Conservation (phyloP, 2,329 filamentous ascomycete genomes). For the Apiospora rasikravindrae region DNA sequence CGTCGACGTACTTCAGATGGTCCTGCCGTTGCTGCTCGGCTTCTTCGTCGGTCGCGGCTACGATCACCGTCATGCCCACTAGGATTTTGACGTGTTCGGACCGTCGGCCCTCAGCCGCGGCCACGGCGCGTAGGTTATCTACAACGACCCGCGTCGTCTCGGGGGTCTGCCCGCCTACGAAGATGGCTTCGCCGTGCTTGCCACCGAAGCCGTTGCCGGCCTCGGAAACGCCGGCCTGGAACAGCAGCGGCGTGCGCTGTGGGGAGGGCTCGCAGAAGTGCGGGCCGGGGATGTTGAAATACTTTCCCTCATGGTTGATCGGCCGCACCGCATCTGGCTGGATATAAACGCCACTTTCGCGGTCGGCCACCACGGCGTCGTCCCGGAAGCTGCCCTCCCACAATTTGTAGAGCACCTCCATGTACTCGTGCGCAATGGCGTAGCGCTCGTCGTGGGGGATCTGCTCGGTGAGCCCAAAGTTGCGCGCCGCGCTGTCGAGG, state of each 20-base stretch:
- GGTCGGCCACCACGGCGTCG: constrained; percentile 59
- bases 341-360: constrained; percentile 59
- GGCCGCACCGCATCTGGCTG: constrained; percentile 61
- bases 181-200: constrained; percentile 65
- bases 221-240: constrained; percentile 64
- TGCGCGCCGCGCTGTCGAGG: constrained; percentile 62
- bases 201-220: constrained; percentile 63
- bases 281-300: constrained; percentile 50
- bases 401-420: constrained; percentile 65
- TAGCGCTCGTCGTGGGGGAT: constrained; percentile 67
- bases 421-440: constrained; percentile 64
- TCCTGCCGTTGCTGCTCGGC: constrained; percentile 56
- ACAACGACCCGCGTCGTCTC: constrained; percentile 55
- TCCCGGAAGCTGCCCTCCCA: constrained; percentile 62
- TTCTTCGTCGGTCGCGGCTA: constrained; percentile 56
- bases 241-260: constrained; percentile 61
- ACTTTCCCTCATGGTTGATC: constrained; percentile 65
- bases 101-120: constrained; percentile 56
- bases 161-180: constrained; percentile 60
- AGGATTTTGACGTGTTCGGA: constrained; percentile 61
- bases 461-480: constrained; percentile 60
- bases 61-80: constrained; percentile 51
- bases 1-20: constrained; percentile 55
- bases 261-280: constrained; percentile 59
- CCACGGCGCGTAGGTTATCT: constrained; percentile 56